phyloP scores from a whole-genome alignment of 805 yeast species.

The Saturnispora sekii region DNA sequence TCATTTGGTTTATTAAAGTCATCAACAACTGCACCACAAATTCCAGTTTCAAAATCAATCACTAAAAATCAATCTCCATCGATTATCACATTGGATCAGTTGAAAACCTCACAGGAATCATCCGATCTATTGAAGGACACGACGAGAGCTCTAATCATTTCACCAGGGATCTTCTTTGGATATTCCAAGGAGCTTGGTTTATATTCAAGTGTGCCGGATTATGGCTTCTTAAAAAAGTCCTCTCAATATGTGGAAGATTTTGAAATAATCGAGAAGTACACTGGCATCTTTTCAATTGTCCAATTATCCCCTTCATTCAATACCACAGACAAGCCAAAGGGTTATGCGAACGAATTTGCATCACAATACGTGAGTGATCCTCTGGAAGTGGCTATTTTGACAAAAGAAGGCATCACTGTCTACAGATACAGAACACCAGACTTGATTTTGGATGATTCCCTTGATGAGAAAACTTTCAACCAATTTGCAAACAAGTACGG shows the following conservation, averaged over 20 bases:
- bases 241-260: slow-evolving; percentile 73
- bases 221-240: slow-evolving; percentile 69
- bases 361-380: slow-evolving; percentile 67
- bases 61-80: slow-evolving; percentile 23
- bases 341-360: slow-evolving; percentile 79
- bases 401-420: slow-evolving; percentile 67
- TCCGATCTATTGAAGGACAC: slow-evolving; percentile 48
- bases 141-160: slow-evolving; percentile 48
- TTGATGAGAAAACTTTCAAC: slow-evolving; percentile 56
- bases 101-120: slow-evolving; percentile 47
- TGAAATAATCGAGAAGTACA: slow-evolving; percentile 51
- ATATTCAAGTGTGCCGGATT: slow-evolving; percentile 74
- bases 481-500: slow-evolving; percentile 75
- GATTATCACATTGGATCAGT: slow-evolving; percentile 23
- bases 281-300: slow-evolving; percentile 57
- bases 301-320: slow-evolving; percentile 61
- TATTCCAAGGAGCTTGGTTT: slow-evolving; percentile 41
- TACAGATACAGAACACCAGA: slow-evolving; percentile 76
- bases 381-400: slow-evolving; percentile 70
- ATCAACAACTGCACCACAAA: not conserved
- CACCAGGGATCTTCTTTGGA: slow-evolving; percentile 83
- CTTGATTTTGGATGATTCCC: slow-evolving; percentile 53
- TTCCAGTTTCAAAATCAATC: slow-evolving; percentile 12
- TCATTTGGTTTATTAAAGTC: slow-evolving; percentile 3
- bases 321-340: slow-evolving; percentile 67